Evolutionary conservation across 306 rosid species (phyloP).

Genomic region (Calophaca sinica): DNA sequence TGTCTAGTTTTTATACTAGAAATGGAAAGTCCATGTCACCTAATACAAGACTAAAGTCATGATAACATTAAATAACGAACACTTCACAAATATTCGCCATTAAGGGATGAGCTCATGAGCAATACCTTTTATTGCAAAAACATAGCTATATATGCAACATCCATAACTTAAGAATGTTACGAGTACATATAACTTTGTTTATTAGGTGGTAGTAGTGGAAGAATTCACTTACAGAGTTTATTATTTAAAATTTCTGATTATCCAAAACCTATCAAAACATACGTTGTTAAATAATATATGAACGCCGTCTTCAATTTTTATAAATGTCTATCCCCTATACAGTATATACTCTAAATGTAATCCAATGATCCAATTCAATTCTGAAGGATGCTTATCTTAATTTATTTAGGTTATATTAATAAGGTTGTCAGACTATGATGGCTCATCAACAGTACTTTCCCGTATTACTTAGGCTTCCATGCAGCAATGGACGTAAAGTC

Average conservation of each 20-base stretch:
- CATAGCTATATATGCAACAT: too few relatives aligned
- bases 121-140: too few relatives aligned
- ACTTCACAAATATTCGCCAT: too few relatives aligned
- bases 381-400: not conserved
- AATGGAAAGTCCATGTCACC: conserved; percentile 25
- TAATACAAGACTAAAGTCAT: not conserved
- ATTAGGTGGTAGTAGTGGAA: not conserved
- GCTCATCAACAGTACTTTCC: not conserved
- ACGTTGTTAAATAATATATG: not conserved
- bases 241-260: not conserved
- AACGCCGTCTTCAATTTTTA: not conserved
- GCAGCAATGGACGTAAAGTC: too few relatives aligned
- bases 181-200: too few relatives aligned
- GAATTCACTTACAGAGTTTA: not conserved
- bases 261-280: not conserved
- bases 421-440: not conserved
- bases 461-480: too few relatives aligned
- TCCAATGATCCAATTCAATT: not conserved
- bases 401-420: not conserved
- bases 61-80: too few relatives aligned
- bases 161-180: too few relatives aligned
- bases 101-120: too few relatives aligned
- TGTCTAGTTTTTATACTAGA: conserved; percentile 33
- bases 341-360: too few relatives aligned
- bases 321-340: too few relatives aligned